Evolutionary conservation across 352 stramenopile genomes (phyloP), one percentile per base, ranked within the genome.

Genomic region (Phytophthora meadii): DNA sequence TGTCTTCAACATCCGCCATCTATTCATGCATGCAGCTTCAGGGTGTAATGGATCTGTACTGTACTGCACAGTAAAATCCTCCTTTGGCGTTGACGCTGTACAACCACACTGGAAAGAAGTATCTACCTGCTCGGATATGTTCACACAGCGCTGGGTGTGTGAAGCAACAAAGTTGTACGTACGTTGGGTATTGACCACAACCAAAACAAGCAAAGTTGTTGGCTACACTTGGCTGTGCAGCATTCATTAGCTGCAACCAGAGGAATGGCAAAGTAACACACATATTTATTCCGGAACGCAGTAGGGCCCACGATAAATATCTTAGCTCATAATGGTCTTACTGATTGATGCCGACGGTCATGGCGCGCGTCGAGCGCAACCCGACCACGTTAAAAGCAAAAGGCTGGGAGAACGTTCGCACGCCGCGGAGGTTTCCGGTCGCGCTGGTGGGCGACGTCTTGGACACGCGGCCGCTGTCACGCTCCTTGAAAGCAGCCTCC

Each of bases 351-450:
- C 65, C 65, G 45, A 77, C 65, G 15, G 68, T 81, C 68, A 77
- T 75, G 19, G 72, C 65, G 27, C 72, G 72, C 40, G 69, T 76
- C 42, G 72, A 76, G 40, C 72, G 72, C 36, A 81, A 61, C 8
- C 72, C 72, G 56, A 81, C 72, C 22, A 81, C 72, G 34, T 76
- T 76, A 44, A 81, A 81, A 17, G 59, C 52, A 28, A 81, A 81
- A 3, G 69, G 69, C 58, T 81, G 72, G n/a, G 65, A 81, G 58
- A 71, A 81, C 11, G 65, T 78, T 24, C 61, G 72, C 11, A 80
- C 55, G 22, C 62, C 62, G 17, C 60, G 63, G 12, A 67, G 65
- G 9, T 49, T 58, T 27, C 41, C 65, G 15, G 37, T 49, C 10
- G 58, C 30, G 40, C 39, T 49, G 10, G 40, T 48, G 4, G 59